Evolutionary conservation across 1,284 basidiomycete genomes (phyloP).

Genomic region (Phaffia rhodozyma): DNA sequence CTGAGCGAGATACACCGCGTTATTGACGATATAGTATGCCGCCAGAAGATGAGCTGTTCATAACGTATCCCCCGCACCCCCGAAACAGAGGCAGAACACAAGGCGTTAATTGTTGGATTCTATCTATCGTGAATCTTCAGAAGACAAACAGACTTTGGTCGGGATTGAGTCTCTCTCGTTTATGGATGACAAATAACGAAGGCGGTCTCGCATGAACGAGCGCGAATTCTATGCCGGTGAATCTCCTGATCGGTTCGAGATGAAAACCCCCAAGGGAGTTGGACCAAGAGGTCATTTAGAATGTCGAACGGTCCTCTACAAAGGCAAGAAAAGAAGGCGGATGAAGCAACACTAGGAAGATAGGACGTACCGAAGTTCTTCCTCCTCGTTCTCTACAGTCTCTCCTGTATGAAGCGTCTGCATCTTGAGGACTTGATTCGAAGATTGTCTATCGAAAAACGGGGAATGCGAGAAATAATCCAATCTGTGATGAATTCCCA

Average conservation of each 20-base stretch:
- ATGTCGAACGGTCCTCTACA: not conserved
- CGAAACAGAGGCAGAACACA: constrained; percentile 11
- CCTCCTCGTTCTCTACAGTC: constrained; percentile 56
- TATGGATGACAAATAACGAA: constrained; percentile 70
- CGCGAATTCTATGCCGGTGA: constrained; percentile 70
- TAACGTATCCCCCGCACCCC: not conserved
- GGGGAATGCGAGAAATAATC: constrained; percentile 74
- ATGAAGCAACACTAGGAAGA: constrained; percentile 13
- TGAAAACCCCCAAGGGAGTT: not conserved
- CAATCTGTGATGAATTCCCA: constrained; percentile 32
- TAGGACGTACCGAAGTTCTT: constrained; percentile 57
- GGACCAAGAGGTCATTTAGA: too few relatives aligned
- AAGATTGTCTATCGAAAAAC: constrained; percentile 82
- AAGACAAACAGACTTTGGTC: constrained; percentile 50
- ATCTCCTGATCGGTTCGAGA: constrained; percentile 44
- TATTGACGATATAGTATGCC: constrained; percentile 72
- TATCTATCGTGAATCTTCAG: too few relatives aligned
- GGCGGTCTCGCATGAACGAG: constrained; percentile 64
- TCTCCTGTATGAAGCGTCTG: constrained; percentile 65
- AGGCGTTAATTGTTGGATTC: not conserved
- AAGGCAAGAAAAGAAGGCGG: not conserved
- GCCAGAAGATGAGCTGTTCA: constrained; percentile 53
- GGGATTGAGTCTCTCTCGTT: constrained; percentile 62
- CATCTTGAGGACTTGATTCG: constrained; percentile 77
- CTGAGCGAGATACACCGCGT: constrained; percentile 72